Percentiles rank a stretch among this genome's conserved stretches.
These are phyloP conservation scores for Aaosphaeria arxii DNA, from an alignment of 2,329 filamentous ascomycete species.

Conservation along the genomic window DNA sequence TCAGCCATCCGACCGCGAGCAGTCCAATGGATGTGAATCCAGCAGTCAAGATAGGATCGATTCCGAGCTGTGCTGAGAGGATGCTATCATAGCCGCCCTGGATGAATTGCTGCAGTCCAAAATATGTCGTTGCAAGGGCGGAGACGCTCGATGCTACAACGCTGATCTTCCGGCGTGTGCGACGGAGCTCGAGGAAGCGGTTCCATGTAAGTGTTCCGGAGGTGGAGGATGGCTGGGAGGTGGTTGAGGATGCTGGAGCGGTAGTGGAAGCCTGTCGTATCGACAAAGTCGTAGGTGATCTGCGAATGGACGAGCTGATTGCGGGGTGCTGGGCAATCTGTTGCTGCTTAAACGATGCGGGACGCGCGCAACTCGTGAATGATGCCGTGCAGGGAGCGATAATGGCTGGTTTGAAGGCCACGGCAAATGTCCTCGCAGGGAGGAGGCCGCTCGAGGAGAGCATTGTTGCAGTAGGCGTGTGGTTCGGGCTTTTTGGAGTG, in stretches of 20 bases:
- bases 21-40: slow-evolving; percentile 76
- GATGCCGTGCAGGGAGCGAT: slow-evolving; percentile 17
- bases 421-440: slow-evolving; percentile 26
- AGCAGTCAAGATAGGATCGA: slow-evolving; percentile 84
- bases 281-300: slow-evolving; percentile 2
- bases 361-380: slow-evolving; percentile 27
- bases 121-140: slow-evolving; percentile 60
- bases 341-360: slow-evolving; percentile 12
- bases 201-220: slow-evolving; percentile 64
- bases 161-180: slow-evolving; percentile 79
- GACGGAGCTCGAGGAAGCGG: slow-evolving; percentile 86
- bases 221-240: slow-evolving; percentile 9
- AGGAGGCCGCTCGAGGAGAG: slow-evolving; percentile 29
- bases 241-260: slow-evolving; percentile 2
- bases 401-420: slow-evolving; percentile 24
- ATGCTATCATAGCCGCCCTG: slow-evolving; percentile 67
- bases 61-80: slow-evolving; percentile 66
- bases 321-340: slow-evolving; percentile 7
- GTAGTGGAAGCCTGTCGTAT: slow-evolving; percentile 26
- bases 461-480: slow-evolving; percentile 14
- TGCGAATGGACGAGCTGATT: slow-evolving; percentile 4
- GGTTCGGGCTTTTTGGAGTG: not conserved
- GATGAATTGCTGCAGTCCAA: slow-evolving; percentile 64
- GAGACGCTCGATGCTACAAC: slow-evolving; percentile 70
- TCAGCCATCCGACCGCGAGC: slow-evolving; percentile 81